Percentiles rank a stretch among this genome's conserved stretches.
These are phyloP conservation scores for Cutaneotrichosporon cutaneum DNA, from an alignment of 1,284 basidiomycete genomes.

Conservation along the genomic window DNA sequence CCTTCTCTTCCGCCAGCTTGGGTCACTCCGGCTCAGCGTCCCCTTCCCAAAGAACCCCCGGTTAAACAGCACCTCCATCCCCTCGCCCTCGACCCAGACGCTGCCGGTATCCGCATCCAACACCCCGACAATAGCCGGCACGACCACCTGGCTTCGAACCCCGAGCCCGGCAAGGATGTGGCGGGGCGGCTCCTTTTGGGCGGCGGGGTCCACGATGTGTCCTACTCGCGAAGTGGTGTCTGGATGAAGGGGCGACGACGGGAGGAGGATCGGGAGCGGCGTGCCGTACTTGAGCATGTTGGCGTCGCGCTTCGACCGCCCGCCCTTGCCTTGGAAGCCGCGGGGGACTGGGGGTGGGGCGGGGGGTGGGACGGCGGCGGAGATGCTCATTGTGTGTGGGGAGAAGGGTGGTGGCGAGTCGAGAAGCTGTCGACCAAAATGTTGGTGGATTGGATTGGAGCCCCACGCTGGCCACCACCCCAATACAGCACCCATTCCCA, in stretches of 20 bases:
- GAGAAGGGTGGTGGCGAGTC: background rate
- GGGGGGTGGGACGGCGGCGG: background rate
- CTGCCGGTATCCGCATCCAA: slow-evolving; percentile 72
- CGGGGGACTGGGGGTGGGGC: no score
- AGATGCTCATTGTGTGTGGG: slow-evolving; percentile 5
- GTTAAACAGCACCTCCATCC: slow-evolving; percentile 74
- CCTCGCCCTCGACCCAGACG: slow-evolving; percentile 71
- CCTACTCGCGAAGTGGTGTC: background rate
- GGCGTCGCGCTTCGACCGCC: background rate
- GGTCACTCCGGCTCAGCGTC: slow-evolving; percentile 86
- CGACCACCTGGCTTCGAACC: background rate
- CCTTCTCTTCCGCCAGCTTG: slow-evolving; percentile 80
- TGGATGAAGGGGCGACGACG: slow-evolving; percentile 36
- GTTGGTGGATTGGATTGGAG: background rate
- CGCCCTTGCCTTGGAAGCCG: slow-evolving; percentile 10
- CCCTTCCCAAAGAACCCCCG: slow-evolving; percentile 98
- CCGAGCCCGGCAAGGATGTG: background rate
- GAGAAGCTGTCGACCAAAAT: background rate
- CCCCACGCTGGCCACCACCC: background rate
- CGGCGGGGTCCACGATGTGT: slow-evolving; percentile 9
- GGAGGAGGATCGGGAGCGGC: slow-evolving; percentile 48
- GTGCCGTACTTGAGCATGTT: slow-evolving; percentile 41
- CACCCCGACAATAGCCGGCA: slow-evolving; percentile 54
- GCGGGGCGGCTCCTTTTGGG: slow-evolving; percentile 6
- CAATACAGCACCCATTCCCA: background rate